phyloP scores from a whole-genome alignment of 169 alveolate genomes.

The Plasmodium billcollinsi region DNA sequence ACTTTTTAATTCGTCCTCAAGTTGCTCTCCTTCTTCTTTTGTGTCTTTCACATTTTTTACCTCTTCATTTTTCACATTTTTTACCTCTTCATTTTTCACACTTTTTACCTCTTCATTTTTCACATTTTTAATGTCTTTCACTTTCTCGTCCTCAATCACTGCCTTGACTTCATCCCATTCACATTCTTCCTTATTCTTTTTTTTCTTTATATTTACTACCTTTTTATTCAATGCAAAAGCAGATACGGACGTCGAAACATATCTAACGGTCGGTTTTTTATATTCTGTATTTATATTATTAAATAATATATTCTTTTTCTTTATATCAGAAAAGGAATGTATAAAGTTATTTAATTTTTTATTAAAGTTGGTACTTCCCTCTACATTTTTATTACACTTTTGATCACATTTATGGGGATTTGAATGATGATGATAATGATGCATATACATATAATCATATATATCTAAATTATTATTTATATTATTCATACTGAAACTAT shows the following conservation, averaged over 20 bases:
- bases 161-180: no score
- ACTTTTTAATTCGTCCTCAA: no score
- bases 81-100: no score
- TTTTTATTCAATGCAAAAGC: neutral
- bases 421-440: conserved; percentile 44
- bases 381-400: conserved; percentile 16
- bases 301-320: conserved; percentile 17
- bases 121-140: no score
- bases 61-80: no score
- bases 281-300: neutral
- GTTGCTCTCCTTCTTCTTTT: no score
- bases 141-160: no score
- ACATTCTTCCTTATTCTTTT: no score
- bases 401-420: neutral
- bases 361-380: conserved; percentile 28
- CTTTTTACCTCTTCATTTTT: no score
- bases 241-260: neutral
- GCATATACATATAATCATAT: conserved; percentile 71
- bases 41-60: no score
- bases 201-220: no score
- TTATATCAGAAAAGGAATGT: conserved; percentile 42
- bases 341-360: conserved; percentile 59
- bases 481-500: conserved; percentile 70
- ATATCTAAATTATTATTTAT: conserved; percentile 65
- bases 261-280: conserved; percentile 20